These are phyloP conservation scores for Microcera coccophila DNA, from an alignment of 2,329 filamentous ascomycete genomes.

Conservation along the genomic window DNA sequence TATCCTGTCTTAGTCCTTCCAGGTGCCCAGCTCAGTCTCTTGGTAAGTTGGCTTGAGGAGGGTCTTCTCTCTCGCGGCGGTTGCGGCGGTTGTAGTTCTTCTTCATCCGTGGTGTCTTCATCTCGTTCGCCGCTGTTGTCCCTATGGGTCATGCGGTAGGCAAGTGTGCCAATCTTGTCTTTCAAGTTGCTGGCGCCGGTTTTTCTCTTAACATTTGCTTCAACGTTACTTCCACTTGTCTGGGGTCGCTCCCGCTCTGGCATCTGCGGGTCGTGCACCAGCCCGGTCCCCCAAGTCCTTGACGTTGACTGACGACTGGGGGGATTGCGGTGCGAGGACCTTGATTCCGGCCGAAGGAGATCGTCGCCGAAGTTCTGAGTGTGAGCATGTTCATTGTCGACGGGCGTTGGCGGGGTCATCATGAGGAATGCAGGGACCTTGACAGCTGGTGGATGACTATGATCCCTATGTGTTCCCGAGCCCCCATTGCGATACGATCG, in stretches of 20 bases:
- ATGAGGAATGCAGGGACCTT: slow-evolving; percentile 40
- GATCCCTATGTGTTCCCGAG: slow-evolving; percentile 19
- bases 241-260: slow-evolving; percentile 24
- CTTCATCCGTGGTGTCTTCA: slow-evolving; percentile 17
- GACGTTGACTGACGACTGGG: slow-evolving; percentile 21
- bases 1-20: slow-evolving; percentile 19
- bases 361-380: slow-evolving; percentile 28
- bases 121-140: slow-evolving; percentile 19
- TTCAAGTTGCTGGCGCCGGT: slow-evolving; percentile 30
- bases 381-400: slow-evolving; percentile 24
- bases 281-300: slow-evolving; percentile 20
- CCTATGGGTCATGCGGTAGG: slow-evolving; percentile 26
- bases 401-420: slow-evolving; percentile 47
- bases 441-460: slow-evolving; percentile 11
- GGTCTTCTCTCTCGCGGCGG: slow-evolving; percentile 5
- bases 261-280: too few relatives aligned
- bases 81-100: slow-evolving; percentile 15
- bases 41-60: slow-evolving; percentile 2
- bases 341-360: slow-evolving; percentile 31
- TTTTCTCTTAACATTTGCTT: slow-evolving; percentile 24
- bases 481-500: slow-evolving; percentile 39
- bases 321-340: slow-evolving; percentile 25
- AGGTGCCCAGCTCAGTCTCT: slow-evolving; percentile 9
- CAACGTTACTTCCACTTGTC: slow-evolving; percentile 31
- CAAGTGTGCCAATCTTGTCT: slow-evolving; percentile 35